Evolutionary conservation across 192 early-diverging fungal species (phyloP).

Genomic region (Entomortierella chlamydospora): DNA sequence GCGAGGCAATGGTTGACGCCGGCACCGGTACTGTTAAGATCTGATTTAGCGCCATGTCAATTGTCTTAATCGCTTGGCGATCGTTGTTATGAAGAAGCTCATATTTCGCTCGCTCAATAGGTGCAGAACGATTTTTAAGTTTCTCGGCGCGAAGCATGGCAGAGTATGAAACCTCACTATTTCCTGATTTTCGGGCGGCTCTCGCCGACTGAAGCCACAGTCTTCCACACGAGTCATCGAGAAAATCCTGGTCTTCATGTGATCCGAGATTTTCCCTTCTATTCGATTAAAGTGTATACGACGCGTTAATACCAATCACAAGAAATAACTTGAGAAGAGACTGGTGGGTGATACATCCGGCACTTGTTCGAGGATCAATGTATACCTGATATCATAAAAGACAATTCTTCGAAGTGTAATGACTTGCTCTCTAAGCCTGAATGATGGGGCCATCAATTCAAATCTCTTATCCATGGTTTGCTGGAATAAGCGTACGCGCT

Average conservation of each 20-base stretch:
- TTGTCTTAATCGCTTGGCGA: constrained; percentile 67
- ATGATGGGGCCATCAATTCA: constrained; percentile 63
- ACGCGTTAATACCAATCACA: no score
- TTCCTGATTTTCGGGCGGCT: constrained; percentile 64
- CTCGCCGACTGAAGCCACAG: constrained; percentile 77
- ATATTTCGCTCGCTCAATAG: constrained; percentile 72
- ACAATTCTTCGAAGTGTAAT: constrained; percentile 66
- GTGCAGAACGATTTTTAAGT: constrained; percentile 48
- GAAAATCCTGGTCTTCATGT: not conserved
- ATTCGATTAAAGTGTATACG: not conserved
- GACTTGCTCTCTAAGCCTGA: constrained; percentile 71
- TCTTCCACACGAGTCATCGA: constrained; percentile 55
- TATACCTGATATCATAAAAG: constrained; percentile 45
- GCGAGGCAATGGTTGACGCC: not conserved
- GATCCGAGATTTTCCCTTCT: not conserved
- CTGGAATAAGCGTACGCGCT: constrained; percentile 33
- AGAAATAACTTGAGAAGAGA: not conserved
- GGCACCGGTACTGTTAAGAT: not conserved
- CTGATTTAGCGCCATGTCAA: constrained; percentile 48
- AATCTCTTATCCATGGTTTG: constrained; percentile 61
- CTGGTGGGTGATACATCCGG: no score
- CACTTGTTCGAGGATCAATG: no score
- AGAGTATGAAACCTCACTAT: constrained; percentile 68
- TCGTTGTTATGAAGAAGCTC: constrained; percentile 60
- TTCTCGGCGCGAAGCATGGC: constrained; percentile 67